Percentiles rank a stretch among this genome's conserved stretches.
Evolutionary conservation across 2,329 filamentous ascomycete genomes (phyloP).

Genomic region (Fulvia fulva): DNA sequence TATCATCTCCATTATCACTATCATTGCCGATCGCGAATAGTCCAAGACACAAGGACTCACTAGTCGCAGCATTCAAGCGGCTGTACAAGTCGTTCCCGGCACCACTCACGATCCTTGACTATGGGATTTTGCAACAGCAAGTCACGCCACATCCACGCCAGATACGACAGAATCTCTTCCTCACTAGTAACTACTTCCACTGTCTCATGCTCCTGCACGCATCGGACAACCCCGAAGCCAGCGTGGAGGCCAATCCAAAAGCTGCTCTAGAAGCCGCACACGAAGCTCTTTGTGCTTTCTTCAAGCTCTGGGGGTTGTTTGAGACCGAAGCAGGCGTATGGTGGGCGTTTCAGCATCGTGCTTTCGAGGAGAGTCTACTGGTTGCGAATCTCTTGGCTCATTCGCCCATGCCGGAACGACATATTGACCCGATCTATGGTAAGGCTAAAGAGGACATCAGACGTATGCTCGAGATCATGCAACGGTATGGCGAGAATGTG

Average conservation of each 20-base stretch:
- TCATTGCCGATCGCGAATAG: conserved; percentile 68
- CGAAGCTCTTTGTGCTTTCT: conserved; percentile 70
- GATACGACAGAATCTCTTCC: conserved; percentile 70
- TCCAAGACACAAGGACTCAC: conserved; percentile 63
- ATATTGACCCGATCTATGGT: conserved; percentile 30
- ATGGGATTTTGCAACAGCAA: conserved; percentile 55
- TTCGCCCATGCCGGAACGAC: conserved; percentile 5
- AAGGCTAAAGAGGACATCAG: conserved; percentile 43
- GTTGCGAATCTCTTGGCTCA: conserved; percentile 25
- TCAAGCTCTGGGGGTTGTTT: conserved; percentile 66
- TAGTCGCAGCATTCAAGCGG: conserved; percentile 65
- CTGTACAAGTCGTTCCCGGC: conserved; percentile 71
- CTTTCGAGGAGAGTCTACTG: conserved; percentile 64
- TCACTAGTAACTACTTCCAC: conserved; percentile 79
- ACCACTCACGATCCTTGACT: conserved; percentile 65
- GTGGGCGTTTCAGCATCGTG: conserved; percentile 78
- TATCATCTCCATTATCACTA: conserved; percentile 70
- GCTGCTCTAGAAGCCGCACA: conserved; percentile 71
- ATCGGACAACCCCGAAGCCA: conserved; percentile 59
- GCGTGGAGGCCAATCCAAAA: conserved; percentile 55
- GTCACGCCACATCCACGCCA: conserved; percentile 60
- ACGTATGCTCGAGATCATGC: conserved; percentile 45
- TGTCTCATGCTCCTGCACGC: conserved; percentile 76
- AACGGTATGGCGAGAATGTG: conserved; percentile 40
- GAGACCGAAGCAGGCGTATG: conserved; percentile 70